phyloP scores from a whole-genome alignment of 768 basidiomycete genomes.

The Suillus plorans region DNA sequence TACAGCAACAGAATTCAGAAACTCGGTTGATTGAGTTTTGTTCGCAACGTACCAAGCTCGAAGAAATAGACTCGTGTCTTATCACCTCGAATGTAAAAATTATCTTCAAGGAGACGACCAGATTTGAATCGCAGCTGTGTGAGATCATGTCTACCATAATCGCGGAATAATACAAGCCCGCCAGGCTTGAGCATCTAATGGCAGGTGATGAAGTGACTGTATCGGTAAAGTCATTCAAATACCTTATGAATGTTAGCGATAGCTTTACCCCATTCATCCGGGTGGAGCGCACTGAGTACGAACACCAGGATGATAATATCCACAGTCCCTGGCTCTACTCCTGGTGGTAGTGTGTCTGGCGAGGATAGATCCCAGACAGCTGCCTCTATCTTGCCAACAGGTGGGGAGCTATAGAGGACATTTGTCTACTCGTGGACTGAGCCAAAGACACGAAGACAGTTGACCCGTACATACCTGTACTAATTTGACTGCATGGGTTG shows the following conservation, averaged over 20 bases:
- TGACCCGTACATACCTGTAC: slow-evolving; percentile 63
- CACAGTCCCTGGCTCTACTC: slow-evolving; percentile 64
- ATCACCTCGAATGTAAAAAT: slow-evolving; percentile 96
- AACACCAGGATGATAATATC: slow-evolving; percentile 93
- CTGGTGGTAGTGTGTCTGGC: slow-evolving; percentile 54
- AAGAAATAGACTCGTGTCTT: slow-evolving; percentile 99
- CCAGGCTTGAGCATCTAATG: slow-evolving; percentile 88
- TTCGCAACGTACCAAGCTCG: slow-evolving; percentile 58
- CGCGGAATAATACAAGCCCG: slow-evolving; percentile 81
- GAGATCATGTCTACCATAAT: slow-evolving; percentile 94
- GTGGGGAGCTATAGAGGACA: slow-evolving; percentile 64
- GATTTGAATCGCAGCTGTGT: slow-evolving; percentile 93
- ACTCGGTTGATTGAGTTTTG: background rate
- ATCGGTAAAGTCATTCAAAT: slow-evolving; percentile 3
- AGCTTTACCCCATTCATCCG: slow-evolving; percentile 85
- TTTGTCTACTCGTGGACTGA: slow-evolving; percentile 50
- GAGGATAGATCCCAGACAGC: slow-evolving; percentile 92
- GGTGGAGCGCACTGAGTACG: slow-evolving; percentile 91
- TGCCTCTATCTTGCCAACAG: slow-evolving; percentile 70
- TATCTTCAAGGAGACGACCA: slow-evolving; percentile 84
- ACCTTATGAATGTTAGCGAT: slow-evolving; percentile 80
- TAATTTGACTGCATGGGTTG: slow-evolving; percentile 82
- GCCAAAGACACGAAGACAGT: background rate
- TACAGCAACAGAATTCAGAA: background rate
- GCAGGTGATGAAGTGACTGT: background rate